Evolutionary conservation across 305 asterid species (phyloP).

Genomic region (Euphrasia arctica): DNA sequence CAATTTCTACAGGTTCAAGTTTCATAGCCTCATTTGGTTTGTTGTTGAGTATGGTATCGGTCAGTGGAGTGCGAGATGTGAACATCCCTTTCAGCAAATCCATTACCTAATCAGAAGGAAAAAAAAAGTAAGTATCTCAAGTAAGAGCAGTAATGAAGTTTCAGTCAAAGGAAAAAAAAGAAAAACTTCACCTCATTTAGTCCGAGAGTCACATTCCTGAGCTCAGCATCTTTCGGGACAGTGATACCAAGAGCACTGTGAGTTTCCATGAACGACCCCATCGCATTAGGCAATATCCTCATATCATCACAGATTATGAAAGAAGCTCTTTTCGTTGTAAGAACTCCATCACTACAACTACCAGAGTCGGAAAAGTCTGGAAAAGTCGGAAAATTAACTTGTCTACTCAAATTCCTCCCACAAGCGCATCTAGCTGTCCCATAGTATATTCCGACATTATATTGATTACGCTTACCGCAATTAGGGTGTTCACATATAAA

Average conservation of each 20-base stretch:
- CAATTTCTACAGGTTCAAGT: not conserved
- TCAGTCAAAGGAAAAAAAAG: not conserved
- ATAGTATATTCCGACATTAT: no score
- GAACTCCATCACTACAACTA: not conserved
- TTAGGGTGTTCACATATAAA: no score
- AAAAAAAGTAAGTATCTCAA: not conserved
- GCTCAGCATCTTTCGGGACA: not conserved
- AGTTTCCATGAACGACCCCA: not conserved
- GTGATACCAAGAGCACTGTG: slow-evolving; percentile 2
- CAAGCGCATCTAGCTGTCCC: not conserved
- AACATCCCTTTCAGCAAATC: slow-evolving; percentile 6
- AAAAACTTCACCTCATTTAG: not conserved
- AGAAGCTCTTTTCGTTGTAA: not conserved
- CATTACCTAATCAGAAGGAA: not conserved
- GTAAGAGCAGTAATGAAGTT: not conserved
- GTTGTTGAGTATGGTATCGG: slow-evolving; percentile 4
- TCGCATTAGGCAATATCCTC: not conserved
- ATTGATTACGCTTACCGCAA: no score
- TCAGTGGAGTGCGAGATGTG: slow-evolving; percentile 11
- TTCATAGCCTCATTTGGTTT: not conserved
- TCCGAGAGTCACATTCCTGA: slow-evolving; percentile 3
- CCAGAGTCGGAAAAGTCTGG: not conserved
- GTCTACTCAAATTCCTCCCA: not conserved
- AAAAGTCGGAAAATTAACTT: not conserved
- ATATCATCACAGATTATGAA: slow-evolving; percentile 25